Base-by-base conservation (phyloP, 1,139 yeast genomes). In the Candida buenavistaensis region DNA sequence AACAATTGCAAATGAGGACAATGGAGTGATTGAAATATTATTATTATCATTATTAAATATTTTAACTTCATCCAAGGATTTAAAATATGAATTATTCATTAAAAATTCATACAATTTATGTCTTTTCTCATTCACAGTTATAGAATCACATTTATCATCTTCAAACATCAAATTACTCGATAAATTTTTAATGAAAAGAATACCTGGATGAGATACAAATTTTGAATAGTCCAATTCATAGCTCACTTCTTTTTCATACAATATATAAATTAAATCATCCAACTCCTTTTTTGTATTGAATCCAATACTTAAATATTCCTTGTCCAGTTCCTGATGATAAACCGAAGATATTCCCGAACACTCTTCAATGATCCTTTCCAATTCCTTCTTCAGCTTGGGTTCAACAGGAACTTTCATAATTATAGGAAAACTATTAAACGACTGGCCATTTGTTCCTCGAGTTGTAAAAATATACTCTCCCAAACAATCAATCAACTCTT, bases 141-240 rank as follows among this genome's bases (percentile, higher is more conserved):
- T 32, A 6, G 41, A 22, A 22, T 37, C 36, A 20, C 17, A 14
- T 6, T 17, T 9, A 7, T 31, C 37, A 9, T 27, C 31, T 2
- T 41, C 44, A 33, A 38, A 40, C 33, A 45, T 38, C 23, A 45
- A 34, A 23, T 39, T 36, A 21, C 44, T 40, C 1, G 59, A 46
- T 21, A 65, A 43, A 30, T 81, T 76, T 41, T 80, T 71, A 19
- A 81, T 72, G 50, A 78, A 80, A 21, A 82, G 53, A 46, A 77
- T 76, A 1, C 86, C 87, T 1, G 89, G 88, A 44, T 80, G 81
- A 14, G 82, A 75, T 20, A 79, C 54, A 19, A 80, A 72, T 36
- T 68, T 60, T 22, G 69, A 62, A 43, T 61, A 59, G 38, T 52
- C 52, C 30, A 58, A 52, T 28, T 48, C 35, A 30, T 20, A 45